These are phyloP conservation scores for Cymbopogon flexuosus DNA, from an alignment of 202 grass and related monocot species.

Conservation along the genomic window DNA sequence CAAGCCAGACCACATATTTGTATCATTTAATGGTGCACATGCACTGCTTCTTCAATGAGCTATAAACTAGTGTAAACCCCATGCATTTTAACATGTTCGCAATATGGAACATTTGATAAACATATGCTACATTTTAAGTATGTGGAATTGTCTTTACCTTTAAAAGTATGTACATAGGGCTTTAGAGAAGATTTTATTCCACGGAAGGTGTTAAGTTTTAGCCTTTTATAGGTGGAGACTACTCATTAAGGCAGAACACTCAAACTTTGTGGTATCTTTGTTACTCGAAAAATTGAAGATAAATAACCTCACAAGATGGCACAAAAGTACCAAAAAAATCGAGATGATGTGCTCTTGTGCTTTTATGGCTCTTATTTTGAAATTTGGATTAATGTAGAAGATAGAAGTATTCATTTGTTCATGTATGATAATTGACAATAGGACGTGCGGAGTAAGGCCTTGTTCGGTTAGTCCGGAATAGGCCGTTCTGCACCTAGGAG, in stretches of 20 bases:
- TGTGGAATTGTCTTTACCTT: neutral
- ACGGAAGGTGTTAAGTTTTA: neutral
- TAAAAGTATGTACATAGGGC: neutral
- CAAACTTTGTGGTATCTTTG: neutral
- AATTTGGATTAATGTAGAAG: neutral
- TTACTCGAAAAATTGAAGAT: neutral
- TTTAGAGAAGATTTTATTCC: neutral
- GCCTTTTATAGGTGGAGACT: neutral
- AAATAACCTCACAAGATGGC: neutral
- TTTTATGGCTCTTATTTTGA: neutral
- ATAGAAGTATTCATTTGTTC: neutral
- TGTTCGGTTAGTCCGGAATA: too few relatives aligned
- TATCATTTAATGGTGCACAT: neutral
- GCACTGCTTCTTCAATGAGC: conserved; percentile 15
- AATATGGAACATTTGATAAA: neutral
- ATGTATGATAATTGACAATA: neutral
- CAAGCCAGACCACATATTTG: neutral
- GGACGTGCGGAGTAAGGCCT: neutral
- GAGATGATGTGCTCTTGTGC: neutral
- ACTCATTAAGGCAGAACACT: neutral
- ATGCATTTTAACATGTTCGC: neutral
- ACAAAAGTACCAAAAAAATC: neutral
- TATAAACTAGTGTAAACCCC: neutral
- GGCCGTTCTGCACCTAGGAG: too few relatives aligned
- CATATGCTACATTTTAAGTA: neutral